These are phyloP conservation scores for Wickerhamomyces sydowiorum DNA, from an alignment of 805 yeast species.

Conservation along the genomic window DNA sequence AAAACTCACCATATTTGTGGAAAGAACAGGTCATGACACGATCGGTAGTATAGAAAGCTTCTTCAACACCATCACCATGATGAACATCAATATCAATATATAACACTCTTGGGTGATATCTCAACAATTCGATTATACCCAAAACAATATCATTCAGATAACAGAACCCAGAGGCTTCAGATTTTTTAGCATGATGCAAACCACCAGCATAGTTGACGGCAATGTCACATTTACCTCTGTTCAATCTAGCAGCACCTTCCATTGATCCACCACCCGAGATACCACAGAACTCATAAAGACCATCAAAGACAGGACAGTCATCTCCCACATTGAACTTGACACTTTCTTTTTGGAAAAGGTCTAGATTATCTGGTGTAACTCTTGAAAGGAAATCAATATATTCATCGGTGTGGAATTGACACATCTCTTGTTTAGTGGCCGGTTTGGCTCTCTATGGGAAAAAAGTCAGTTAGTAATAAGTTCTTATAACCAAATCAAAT, in stretches of 20 bases:
- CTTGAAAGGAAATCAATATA: slow-evolving; percentile 88
- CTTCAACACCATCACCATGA: slow-evolving; percentile 95
- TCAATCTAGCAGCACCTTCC: slow-evolving; percentile 83
- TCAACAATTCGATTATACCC: slow-evolving; percentile 70
- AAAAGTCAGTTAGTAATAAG: not conserved
- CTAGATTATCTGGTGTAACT: slow-evolving; percentile 89
- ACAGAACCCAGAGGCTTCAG: slow-evolving; percentile 88
- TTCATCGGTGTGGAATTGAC: slow-evolving; percentile 97
- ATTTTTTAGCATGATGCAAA: slow-evolving; percentile 86
- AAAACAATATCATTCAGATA: slow-evolving; percentile 86
- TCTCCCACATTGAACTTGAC: slow-evolving; percentile 94
- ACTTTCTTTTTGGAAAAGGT: slow-evolving; percentile 81
- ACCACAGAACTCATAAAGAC: slow-evolving; percentile 68
- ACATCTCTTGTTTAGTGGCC: slow-evolving; percentile 96
- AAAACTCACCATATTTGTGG: slow-evolving; percentile 89
- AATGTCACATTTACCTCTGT: slow-evolving; percentile 78
- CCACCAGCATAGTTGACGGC: slow-evolving; percentile 96
- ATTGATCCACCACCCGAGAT: slow-evolving; percentile 85
- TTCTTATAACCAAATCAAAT: too few relatives aligned
- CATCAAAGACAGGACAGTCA: slow-evolving; percentile 83
- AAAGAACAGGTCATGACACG: slow-evolving; percentile 87
- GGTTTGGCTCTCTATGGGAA: slow-evolving; percentile 72
- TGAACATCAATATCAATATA: slow-evolving; percentile 90
- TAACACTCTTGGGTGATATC: slow-evolving; percentile 80
- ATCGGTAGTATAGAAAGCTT: slow-evolving; percentile 88